Evolutionary conservation across 306 rosid genomes (phyloP).

Genomic region (Senna siamea): DNA sequence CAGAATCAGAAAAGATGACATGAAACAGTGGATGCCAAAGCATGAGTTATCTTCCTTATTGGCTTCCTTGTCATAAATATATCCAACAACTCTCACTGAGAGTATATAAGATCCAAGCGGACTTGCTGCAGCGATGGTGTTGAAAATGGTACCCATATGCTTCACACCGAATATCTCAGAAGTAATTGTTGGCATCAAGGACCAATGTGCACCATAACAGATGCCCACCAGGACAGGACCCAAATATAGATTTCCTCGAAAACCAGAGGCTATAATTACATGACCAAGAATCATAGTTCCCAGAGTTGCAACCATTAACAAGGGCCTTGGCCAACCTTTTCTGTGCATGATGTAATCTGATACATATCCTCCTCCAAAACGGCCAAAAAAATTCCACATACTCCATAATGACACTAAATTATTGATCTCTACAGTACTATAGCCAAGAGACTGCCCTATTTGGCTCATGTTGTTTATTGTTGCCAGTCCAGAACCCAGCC

Average conservation of each 20-base stretch:
- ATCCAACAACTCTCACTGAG: slow-evolving; percentile 81
- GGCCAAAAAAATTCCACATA: slow-evolving; percentile 94
- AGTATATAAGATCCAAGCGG: slow-evolving; percentile 87
- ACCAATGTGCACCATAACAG: slow-evolving; percentile 89
- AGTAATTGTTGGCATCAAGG: slow-evolving; percentile 89
- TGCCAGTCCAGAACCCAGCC: slow-evolving; percentile 84
- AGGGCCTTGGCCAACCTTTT: slow-evolving; percentile 77
- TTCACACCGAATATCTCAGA: slow-evolving; percentile 79
- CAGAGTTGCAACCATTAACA: slow-evolving; percentile 59
- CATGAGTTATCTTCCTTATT: slow-evolving; percentile 49
- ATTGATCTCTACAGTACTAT: slow-evolving; percentile 57
- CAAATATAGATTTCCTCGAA: slow-evolving; percentile 67
- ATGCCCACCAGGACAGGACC: slow-evolving; percentile 86
- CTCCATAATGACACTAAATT: slow-evolving; percentile 86
- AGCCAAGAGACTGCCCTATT: slow-evolving; percentile 80
- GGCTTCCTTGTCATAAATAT: slow-evolving; percentile 71
- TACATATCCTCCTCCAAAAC: slow-evolving; percentile 79
- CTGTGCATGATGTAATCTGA: slow-evolving; percentile 77
- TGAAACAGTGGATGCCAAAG: slow-evolving; percentile 73
- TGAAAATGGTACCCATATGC: slow-evolving; percentile 92
- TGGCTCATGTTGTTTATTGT: slow-evolving; percentile 89
- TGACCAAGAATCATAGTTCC: slow-evolving; percentile 67
- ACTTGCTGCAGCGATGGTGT: slow-evolving; percentile 76
- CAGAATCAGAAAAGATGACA: slow-evolving; percentile 68
- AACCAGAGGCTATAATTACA: slow-evolving; percentile 68